These are phyloP conservation scores for Mycena amicta DNA, from an alignment of 768 basidiomycete genomes.

Conservation along the genomic window DNA sequence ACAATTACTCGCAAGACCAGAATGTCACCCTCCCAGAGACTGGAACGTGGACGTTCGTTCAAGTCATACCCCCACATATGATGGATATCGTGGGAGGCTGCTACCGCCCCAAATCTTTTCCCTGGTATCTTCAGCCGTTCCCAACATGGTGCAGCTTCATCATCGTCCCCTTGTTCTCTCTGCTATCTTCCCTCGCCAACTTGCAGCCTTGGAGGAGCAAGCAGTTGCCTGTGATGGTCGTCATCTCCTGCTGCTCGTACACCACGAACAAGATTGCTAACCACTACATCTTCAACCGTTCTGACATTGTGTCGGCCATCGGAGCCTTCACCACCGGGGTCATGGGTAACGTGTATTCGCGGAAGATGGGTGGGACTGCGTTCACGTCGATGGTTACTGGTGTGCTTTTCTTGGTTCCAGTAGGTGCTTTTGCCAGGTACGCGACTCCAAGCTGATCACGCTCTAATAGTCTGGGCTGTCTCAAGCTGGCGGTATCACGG, in stretches of 20 bases:
- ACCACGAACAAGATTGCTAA: conserved; percentile 82
- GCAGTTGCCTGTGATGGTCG: conserved; percentile 80
- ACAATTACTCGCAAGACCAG: conserved; percentile 43
- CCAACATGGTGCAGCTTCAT: conserved; percentile 77
- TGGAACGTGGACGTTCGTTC: conserved; percentile 71
- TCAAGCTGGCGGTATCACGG: conserved; percentile 83
- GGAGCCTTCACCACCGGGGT: conserved; percentile 83
- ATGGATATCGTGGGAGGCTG: conserved; percentile 66
- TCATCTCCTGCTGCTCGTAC: conserved; percentile 80
- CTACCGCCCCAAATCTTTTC: conserved; percentile 61
- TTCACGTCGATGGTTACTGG: conserved; percentile 92
- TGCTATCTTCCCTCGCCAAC: conserved; percentile 73
- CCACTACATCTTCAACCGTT: conserved; percentile 82
- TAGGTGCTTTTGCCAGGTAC: neutral
- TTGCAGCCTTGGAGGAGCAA: conserved; percentile 73
- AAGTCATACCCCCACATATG: conserved; percentile 46
- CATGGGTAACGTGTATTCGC: conserved; percentile 79
- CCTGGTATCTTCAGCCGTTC: conserved; percentile 83
- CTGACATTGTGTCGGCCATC: conserved; percentile 83
- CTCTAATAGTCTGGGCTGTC: conserved; percentile 79
- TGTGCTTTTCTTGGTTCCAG: conserved; percentile 81
- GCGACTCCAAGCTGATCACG: conserved; percentile 9
- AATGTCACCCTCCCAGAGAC: conserved; percentile 46
- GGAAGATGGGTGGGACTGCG: conserved; percentile 82
- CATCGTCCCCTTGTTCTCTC: conserved; percentile 76